These are phyloP conservation scores for Brassica rapa DNA, from an alignment of 345 rosid species.

Conservation along the genomic window DNA sequence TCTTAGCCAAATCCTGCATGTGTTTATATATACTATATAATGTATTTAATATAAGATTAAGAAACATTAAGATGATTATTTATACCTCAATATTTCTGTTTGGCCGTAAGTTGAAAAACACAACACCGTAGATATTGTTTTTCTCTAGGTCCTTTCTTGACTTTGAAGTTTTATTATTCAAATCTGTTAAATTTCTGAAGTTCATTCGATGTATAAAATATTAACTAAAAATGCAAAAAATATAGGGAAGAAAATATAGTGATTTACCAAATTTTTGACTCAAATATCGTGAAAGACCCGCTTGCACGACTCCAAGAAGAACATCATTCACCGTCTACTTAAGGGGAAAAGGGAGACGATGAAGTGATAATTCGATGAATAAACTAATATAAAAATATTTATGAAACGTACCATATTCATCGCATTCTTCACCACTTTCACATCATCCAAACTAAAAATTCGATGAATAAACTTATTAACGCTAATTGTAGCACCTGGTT, in stretches of 20 bases:
- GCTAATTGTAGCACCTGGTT: slow-evolving; percentile 3
- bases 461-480: slow-evolving; percentile 43
- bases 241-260: background rate
- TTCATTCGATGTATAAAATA: background rate
- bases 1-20: slow-evolving; percentile 46
- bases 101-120: slow-evolving; percentile 55
- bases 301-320: slow-evolving; percentile 56
- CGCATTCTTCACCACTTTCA: slow-evolving; percentile 16
- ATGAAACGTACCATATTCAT: slow-evolving; percentile 22
- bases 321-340: slow-evolving; percentile 52
- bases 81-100: slow-evolving; percentile 51
- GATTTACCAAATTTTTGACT: slow-evolving; percentile 51
- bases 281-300: slow-evolving; percentile 60
- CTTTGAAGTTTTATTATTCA: slow-evolving; percentile 8
- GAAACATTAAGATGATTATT: slow-evolving; percentile 39
- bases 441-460: slow-evolving; percentile 27
- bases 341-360: background rate
- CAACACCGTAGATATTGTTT: slow-evolving; percentile 39
- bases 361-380: background rate
- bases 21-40: background rate
- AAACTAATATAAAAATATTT: background rate
- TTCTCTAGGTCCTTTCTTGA: slow-evolving; percentile 27
- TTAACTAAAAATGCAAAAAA: background rate
- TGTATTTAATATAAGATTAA: background rate
- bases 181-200: slow-evolving; percentile 8